phyloP scores from a whole-genome alignment of 768 basidiomycete species.

The Pulveroboletus sp. region DNA sequence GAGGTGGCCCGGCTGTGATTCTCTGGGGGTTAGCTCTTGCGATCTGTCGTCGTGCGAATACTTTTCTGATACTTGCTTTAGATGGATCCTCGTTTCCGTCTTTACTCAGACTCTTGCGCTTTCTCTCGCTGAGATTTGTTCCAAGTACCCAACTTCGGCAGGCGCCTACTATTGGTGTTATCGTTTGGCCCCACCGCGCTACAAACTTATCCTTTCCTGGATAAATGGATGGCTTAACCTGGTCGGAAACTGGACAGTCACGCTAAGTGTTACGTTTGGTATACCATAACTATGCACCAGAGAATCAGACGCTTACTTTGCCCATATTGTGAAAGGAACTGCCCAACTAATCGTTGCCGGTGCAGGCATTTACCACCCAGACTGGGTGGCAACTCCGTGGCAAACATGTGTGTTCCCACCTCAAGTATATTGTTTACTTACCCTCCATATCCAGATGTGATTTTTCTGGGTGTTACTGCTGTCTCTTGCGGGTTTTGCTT shows the following conservation, averaged over 20 bases:
- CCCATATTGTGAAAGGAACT: slow-evolving; percentile 39
- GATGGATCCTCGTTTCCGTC: slow-evolving; percentile 51
- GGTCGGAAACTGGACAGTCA: slow-evolving; percentile 67
- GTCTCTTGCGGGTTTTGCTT: slow-evolving; percentile 51
- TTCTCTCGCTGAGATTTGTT: slow-evolving; percentile 58
- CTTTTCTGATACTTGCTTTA: slow-evolving; percentile 13
- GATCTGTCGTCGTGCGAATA: no score
- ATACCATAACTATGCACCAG: neutral
- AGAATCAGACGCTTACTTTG: neutral
- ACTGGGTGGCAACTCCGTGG: slow-evolving; percentile 58
- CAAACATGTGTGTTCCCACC: slow-evolving; percentile 47
- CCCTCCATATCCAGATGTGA: slow-evolving; percentile 40
- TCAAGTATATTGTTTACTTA: neutral
- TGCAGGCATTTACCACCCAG: slow-evolving; percentile 52
- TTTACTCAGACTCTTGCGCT: slow-evolving; percentile 48
- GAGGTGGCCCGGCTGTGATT: slow-evolving; percentile 56
- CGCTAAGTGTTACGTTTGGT: slow-evolving; percentile 66
- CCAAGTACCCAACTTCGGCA: slow-evolving; percentile 59
- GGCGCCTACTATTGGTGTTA: slow-evolving; percentile 70
- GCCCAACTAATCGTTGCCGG: slow-evolving; percentile 61
- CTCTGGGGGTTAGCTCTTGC: slow-evolving; percentile 49
- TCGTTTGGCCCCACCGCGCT: slow-evolving; percentile 51
- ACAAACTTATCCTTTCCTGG: slow-evolving; percentile 55
- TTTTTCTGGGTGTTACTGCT: slow-evolving; percentile 53
- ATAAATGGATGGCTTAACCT: slow-evolving; percentile 69